These are phyloP conservation scores for Otatea glauca DNA, from an alignment of 176 grass and related monocot genomes.

Conservation along the genomic window DNA sequence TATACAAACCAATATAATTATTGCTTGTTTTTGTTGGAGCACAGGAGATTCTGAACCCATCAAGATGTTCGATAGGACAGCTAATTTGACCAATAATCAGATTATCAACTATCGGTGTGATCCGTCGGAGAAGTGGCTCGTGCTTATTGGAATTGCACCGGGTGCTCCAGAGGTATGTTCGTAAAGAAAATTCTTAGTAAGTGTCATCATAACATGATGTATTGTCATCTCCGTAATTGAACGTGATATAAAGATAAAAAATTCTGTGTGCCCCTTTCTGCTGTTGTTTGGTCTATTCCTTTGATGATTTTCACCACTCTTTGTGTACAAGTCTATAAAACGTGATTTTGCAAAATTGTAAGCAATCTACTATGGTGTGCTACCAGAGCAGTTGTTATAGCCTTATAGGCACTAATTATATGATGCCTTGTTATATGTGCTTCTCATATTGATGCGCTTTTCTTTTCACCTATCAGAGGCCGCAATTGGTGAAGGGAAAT, in stretches of 20 bases:
- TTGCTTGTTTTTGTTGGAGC: constrained; percentile 34
- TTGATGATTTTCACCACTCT: background rate
- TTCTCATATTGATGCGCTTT: constrained; percentile 19
- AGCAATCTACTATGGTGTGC: background rate
- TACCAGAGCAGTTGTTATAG: background rate
- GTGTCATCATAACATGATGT: background rate
- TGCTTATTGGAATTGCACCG: constrained; percentile 93
- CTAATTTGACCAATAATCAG: constrained; percentile 92
- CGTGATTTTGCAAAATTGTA: background rate
- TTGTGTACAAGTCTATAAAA: constrained; percentile 24
- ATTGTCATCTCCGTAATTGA: background rate
- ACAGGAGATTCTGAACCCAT: constrained; percentile 78
- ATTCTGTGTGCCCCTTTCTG: background rate
- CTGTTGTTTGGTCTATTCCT: background rate
- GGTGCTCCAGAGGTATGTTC: constrained; percentile 78
- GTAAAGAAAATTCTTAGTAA: constrained; percentile 9
- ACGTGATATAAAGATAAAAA: background rate
- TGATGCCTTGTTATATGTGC: background rate
- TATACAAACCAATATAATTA: background rate
- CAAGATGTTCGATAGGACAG: constrained; percentile 97
- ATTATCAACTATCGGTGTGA: constrained; percentile 97
- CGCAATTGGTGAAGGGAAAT: constrained; percentile 94
- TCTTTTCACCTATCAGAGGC: constrained; percentile 61
- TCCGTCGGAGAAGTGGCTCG: constrained; percentile 86
- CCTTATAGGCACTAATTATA: constrained; percentile 11